phyloP scores from a whole-genome alignment of 2,329 filamentous ascomycete genomes.

The Trichoderma aggressivum region DNA sequence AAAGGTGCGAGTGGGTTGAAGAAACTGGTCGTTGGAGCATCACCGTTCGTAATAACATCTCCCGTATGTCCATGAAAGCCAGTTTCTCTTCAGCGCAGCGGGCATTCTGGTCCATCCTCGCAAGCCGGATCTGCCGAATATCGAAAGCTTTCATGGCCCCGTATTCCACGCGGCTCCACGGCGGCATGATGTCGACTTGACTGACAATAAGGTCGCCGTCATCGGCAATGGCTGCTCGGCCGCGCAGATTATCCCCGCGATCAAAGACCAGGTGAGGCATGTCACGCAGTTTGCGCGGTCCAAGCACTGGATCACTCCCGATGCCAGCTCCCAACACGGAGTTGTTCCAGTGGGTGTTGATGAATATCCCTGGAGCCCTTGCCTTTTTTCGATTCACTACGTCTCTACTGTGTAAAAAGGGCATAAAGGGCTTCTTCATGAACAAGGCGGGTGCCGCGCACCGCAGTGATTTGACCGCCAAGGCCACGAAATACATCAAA shows the following conservation, averaged over 20 bases:
- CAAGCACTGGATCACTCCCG: slow-evolving; percentile 41
- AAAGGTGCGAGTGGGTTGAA: slow-evolving; percentile 39
- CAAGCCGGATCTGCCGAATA: slow-evolving; percentile 44
- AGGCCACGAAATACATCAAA: slow-evolving; percentile 41
- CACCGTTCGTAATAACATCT: slow-evolving; percentile 26
- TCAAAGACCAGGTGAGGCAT: slow-evolving; percentile 34
- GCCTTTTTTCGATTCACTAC: slow-evolving; percentile 42
- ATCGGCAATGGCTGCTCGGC: slow-evolving; percentile 55
- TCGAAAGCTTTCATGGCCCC: slow-evolving; percentile 48
- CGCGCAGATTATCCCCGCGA: slow-evolving; percentile 49
- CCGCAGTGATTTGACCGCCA: slow-evolving; percentile 36
- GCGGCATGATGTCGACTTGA: slow-evolving; percentile 48
- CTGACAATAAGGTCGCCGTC: slow-evolving; percentile 47
- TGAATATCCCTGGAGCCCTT: slow-evolving; percentile 44
- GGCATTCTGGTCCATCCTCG: slow-evolving; percentile 36
- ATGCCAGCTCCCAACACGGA: slow-evolving; percentile 27
- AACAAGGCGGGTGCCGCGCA: slow-evolving; percentile 35
- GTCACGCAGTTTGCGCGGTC: slow-evolving; percentile 42
- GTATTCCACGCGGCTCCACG: slow-evolving; percentile 56
- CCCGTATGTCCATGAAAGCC: slow-evolving; percentile 35
- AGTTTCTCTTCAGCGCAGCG: slow-evolving; percentile 38
- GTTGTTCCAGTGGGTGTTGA: slow-evolving; percentile 35
- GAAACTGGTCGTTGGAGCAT: slow-evolving; percentile 35
- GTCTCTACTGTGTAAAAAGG: slow-evolving; percentile 36
- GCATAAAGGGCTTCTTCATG: slow-evolving; percentile 37